Evolutionary conservation across 1,139 yeast species (phyloP), one percentile per base, ranked within the genome.

Genomic region (Pichia sp.): DNA sequence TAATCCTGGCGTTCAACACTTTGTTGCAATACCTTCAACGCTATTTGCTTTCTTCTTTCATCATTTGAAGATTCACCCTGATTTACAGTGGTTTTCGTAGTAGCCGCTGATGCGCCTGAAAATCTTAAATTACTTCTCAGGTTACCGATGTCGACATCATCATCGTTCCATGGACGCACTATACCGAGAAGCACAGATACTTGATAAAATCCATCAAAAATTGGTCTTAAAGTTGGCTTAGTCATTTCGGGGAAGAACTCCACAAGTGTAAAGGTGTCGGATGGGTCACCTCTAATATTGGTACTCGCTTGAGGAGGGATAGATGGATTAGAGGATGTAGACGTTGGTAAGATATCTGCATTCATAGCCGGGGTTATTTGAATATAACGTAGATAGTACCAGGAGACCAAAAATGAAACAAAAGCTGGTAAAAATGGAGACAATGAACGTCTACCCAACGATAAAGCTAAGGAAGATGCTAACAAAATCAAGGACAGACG

Each of bases 21-120:
- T 51, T 84, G 91, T 51, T 84, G 93, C 42, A 86, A 66, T 20
- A 85, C 91, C 51, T 83, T 82, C 39, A 86, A 61, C 0, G 96
- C 96, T 32, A 86, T 75, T 49, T 83, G 91, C 56, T 94, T 71
- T 58, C 96, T 72, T 56, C 96, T 72, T 53, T 86, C 95, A 14
- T 74, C 78, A 31, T 19, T 36, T 6, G 30, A 9, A 13, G 30
- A 15, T 6, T n/a, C 22, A 23, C 6, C n/a, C 6, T 6, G 20
- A 9, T 8, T 17, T 27, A 12, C 5, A n/a, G n/a, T 20, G 20
- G 14, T 22, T 21, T n/a, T n/a, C n/a, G n/a, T n/a, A n/a, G n/a
- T n/a, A n/a, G n/a, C n/a, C 13, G 13, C 18, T 13, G 29, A 25
- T 12, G 34, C 27, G 71, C 41, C 59, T 50, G 72, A 60, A 66